Percentiles rank a stretch among this genome's conserved stretches.
Evolutionary conservation across 2,329 filamentous ascomycete species (phyloP).

Genomic region (Trichophyton benhamiae): DNA sequence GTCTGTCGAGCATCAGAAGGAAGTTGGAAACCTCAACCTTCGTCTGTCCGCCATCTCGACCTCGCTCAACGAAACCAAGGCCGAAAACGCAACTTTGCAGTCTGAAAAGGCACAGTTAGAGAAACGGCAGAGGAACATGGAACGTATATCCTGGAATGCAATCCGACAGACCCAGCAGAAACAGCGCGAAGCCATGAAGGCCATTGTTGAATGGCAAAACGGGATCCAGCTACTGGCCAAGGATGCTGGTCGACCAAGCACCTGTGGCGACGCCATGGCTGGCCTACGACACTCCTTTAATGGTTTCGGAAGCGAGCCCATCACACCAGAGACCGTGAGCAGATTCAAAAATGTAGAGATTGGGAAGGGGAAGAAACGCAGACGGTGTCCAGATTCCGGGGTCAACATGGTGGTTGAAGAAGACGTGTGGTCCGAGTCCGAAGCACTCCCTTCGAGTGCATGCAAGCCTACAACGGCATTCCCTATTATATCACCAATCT

Average conservation of each 20-base stretch:
- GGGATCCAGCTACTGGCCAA: slow-evolving; percentile 15
- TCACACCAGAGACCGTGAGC: slow-evolving; percentile 32
- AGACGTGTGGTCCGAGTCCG: slow-evolving; percentile 15
- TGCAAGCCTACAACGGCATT: neutral
- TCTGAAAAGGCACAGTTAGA: slow-evolving; percentile 27
- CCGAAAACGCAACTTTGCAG: slow-evolving; percentile 27
- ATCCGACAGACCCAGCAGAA: slow-evolving; percentile 29
- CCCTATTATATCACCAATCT: neutral
- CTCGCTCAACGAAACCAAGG: slow-evolving; percentile 25
- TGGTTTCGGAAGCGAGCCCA: slow-evolving; percentile 26
- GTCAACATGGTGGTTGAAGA: slow-evolving; percentile 29
- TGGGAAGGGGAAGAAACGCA: slow-evolving; percentile 28
- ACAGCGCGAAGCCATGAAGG: slow-evolving; percentile 19
- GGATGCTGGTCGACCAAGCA: neutral
- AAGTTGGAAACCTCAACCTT: slow-evolving; percentile 31
- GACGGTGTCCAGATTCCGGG: slow-evolving; percentile 27
- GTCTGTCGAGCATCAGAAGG: slow-evolving; percentile 22
- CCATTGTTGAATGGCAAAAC: slow-evolving; percentile 14
- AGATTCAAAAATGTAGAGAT: slow-evolving; percentile 34
- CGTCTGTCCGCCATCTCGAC: slow-evolving; percentile 31
- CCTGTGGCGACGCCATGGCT: neutral
- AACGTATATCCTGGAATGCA: slow-evolving; percentile 26
- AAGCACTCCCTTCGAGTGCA: neutral
- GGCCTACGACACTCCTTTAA: slow-evolving; percentile 8
- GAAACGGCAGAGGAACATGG: slow-evolving; percentile 25